These are phyloP conservation scores for Coelastrella sp. DNA, from an alignment of 139 green algal species.

Conservation along the genomic window DNA sequence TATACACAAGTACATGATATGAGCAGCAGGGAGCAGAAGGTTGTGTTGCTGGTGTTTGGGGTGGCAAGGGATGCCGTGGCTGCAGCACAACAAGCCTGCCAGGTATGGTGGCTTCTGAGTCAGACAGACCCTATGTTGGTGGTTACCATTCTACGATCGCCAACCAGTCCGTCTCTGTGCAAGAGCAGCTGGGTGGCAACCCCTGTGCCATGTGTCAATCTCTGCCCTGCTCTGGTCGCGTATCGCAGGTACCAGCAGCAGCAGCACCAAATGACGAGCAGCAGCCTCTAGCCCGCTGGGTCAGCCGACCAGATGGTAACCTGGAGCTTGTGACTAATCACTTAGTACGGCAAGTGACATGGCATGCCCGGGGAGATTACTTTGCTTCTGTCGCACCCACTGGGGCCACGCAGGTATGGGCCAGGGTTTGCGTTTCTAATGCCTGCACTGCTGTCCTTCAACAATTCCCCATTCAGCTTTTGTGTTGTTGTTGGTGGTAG, in stretches of 20 bases:
- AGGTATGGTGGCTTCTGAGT: neutral
- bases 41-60: slow-evolving; percentile 78
- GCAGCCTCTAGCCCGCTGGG: slow-evolving; percentile 26
- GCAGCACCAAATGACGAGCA: slow-evolving; percentile 14
- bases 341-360: slow-evolving; percentile 77
- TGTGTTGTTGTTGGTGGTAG: no score
- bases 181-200: no score
- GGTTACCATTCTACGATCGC: no score
- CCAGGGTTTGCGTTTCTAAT: neutral
- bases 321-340: slow-evolving; percentile 58
- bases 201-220: no score
- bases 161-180: no score
- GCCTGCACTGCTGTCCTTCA: no score
- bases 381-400: slow-evolving; percentile 86
- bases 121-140: no score
- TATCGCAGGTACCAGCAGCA: neutral
- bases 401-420: slow-evolving; percentile 79
- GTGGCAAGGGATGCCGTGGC: slow-evolving; percentile 46
- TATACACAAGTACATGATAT: no score
- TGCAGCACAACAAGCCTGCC: slow-evolving; percentile 37
- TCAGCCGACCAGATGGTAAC: slow-evolving; percentile 37
- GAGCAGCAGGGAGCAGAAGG: slow-evolving; percentile 58
- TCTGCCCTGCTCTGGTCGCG: no score
- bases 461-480: no score
- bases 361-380: slow-evolving; percentile 95